Conservation (phyloP, 371 early-diverging fungal genomes). For the Saksenaea vasiformis region DNA sequence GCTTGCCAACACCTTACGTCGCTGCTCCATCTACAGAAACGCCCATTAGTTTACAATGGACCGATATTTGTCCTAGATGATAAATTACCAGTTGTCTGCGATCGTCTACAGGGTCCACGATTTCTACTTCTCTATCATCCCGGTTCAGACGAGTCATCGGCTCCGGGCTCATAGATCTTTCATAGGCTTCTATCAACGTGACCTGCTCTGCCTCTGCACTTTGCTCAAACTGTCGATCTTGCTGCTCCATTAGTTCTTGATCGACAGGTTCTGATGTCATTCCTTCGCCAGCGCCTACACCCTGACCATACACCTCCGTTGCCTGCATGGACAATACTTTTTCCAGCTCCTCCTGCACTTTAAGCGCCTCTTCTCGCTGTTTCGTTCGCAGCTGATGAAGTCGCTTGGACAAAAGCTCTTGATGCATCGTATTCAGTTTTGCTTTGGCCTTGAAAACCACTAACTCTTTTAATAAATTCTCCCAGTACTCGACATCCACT, state of each 20-base stretch:
- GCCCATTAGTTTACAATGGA: neutral
- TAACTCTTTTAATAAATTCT: conserved; percentile 74
- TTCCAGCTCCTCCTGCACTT: conserved; percentile 70
- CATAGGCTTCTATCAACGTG: conserved; percentile 47
- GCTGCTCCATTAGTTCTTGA: conserved; percentile 40
- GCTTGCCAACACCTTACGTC: conserved; percentile 57
- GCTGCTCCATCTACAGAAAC: conserved; percentile 51
- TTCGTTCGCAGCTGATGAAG: conserved; percentile 68
- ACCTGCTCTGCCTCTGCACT: conserved; percentile 14
- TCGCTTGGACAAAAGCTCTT: conserved; percentile 68
- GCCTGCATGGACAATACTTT: conserved; percentile 57
- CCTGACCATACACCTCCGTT: conserved; percentile 52
- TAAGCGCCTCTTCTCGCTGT: conserved; percentile 66
- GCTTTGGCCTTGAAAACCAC: conserved; percentile 86
- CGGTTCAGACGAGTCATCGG: conserved; percentile 46
- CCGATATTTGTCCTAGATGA: neutral
- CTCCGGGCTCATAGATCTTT: conserved; percentile 69
- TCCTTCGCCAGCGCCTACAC: conserved; percentile 48
- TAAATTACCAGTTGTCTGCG: conserved; percentile 56
- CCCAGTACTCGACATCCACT: conserved; percentile 96
- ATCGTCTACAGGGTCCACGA: conserved; percentile 69
- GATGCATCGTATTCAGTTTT: conserved; percentile 74
- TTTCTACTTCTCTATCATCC: conserved; percentile 58
- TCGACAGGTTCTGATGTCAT: conserved; percentile 47
- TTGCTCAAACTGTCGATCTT: conserved; percentile 37